Base-by-base conservation (phyloP, 805 yeast genomes). In the Saturnispora besseyi region DNA sequence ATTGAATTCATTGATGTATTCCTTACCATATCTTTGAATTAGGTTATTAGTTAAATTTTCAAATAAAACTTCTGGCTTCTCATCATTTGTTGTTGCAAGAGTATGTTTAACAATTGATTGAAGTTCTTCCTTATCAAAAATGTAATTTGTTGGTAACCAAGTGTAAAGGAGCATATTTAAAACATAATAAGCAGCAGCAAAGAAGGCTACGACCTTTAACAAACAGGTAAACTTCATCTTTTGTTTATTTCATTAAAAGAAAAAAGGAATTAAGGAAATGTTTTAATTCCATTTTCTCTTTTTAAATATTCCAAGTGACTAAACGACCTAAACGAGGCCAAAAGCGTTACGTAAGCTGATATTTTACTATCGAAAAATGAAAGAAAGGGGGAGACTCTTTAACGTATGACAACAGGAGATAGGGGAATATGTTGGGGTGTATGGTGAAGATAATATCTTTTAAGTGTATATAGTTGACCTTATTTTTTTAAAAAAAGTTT, bases 131-230 rank as follows among this genome's bases (percentile, higher is more conserved):
- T 77, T 76, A 63, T 91, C 93, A 62, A 91, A 91, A 41, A 81
- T 72, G 67, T 77, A 91, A 59, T 75, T 70, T 13, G 61, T 59
- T 32, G 96, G 96, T 49, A 90, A 75, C 85, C 88, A 84, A 22
- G 78, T 72, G 59, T 69, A 62, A 66, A 71, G 79, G 32, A 77
- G 60, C 46, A 57, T 59, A 61, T 76, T 65, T 50, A 74, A 61
- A 9, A 68, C 56, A 32, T 61, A 61, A 55, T 59, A 72, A 10
- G 67, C 36, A 51, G 18, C 44, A 34, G 10, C 48, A 29, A 37
- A 44, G 18, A 26, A 50, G 8, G 21, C 41, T 6, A 11, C 38
- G 24, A 24, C 43, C 49, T 22, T 44, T 2, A 36, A 45, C n/a
- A 26, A 18, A 36, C 24, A 36, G 21, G 40, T 36, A 43, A 40